Percentiles rank a stretch among this genome's conserved stretches.
Evolutionary conservation across 176 grass and related monocot genomes (phyloP).

Genomic region (Panicum miliaceum): DNA sequence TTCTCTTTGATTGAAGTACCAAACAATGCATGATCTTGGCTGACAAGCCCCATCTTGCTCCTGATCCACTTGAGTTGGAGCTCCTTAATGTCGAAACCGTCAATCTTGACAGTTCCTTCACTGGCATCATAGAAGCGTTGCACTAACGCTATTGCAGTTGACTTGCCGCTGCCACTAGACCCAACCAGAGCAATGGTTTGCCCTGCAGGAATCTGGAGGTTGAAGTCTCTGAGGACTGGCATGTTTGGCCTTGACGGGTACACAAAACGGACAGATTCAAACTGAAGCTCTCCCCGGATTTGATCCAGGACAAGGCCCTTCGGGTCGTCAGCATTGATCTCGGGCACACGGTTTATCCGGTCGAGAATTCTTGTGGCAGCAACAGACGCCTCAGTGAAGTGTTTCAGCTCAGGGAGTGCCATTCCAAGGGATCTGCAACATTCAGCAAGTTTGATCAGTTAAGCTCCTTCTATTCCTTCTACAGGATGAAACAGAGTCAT

Average conservation of each 20-base stretch:
- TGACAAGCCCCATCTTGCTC: conserved; percentile 92
- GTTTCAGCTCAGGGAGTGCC: conserved; percentile 94
- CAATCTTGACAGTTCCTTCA: conserved; percentile 79
- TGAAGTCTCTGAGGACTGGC: conserved; percentile 70
- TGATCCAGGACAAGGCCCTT: conserved; percentile 59
- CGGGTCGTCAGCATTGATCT: conserved; percentile 70
- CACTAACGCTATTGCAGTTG: conserved; percentile 83
- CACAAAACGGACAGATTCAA: conserved; percentile 66
- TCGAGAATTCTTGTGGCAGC: conserved; percentile 80
- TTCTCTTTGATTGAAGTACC: conserved; percentile 94
- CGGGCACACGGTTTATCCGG: conserved; percentile 71
- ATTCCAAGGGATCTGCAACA: conserved; percentile 91
- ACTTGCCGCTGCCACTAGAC: conserved; percentile 92
- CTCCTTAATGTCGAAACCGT: conserved; percentile 76
- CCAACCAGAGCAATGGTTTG: conserved; percentile 89
- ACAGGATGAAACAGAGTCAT: conserved; percentile 27
- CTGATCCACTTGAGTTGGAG: conserved; percentile 87
- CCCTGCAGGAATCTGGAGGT: conserved; percentile 78
- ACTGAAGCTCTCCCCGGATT: conserved; percentile 70
- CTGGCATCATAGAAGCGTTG: conserved; percentile 91
- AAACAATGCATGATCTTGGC: conserved; percentile 95
- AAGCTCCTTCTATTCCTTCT: conserved; percentile 14
- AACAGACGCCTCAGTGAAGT: conserved; percentile 90
- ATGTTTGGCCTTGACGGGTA: conserved; percentile 90
- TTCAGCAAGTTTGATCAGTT: conserved; percentile 13